These are phyloP conservation scores for Reutealis trisperma DNA, from an alignment of 345 rosid species.

Conservation along the genomic window DNA sequence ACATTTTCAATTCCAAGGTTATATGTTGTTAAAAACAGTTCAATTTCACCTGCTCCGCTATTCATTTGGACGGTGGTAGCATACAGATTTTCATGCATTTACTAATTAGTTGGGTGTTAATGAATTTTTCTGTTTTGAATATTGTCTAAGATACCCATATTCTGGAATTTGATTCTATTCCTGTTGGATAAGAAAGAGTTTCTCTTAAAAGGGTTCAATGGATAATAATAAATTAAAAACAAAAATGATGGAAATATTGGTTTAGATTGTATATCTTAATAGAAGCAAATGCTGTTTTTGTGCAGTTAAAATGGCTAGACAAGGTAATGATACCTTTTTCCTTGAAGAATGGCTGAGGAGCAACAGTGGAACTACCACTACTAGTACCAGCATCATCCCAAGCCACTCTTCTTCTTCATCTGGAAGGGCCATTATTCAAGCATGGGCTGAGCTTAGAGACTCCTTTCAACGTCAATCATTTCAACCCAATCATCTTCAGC, in stretches of 20 bases:
- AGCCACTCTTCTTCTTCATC: conserved; percentile 41
- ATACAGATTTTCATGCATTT: no score
- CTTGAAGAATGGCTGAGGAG: conserved; percentile 79
- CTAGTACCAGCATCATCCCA: conserved; percentile 10
- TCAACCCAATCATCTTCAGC: conserved; percentile 56
- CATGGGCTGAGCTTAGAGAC: conserved; percentile 90
- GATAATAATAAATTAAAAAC: no score
- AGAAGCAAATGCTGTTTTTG: not conserved
- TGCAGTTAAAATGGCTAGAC: conserved; percentile 57
- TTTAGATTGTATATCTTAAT: not conserved
- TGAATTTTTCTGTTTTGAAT: no score
- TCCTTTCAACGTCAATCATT: conserved; percentile 52
- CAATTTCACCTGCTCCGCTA: no score
- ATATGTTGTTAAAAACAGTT: no score
- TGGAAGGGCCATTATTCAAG: conserved; percentile 78
- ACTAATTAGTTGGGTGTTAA: no score
- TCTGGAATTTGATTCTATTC: no score
- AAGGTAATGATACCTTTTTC: conserved; percentile 46
- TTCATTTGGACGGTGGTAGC: no score
- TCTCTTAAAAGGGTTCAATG: no score
- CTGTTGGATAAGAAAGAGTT: no score
- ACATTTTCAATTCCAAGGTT: no score
- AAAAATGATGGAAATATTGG: not conserved
- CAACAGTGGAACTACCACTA: conserved; percentile 34
- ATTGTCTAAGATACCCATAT: no score